Evolutionary conservation across 768 basidiomycete species (phyloP).

Genomic region (Daedaleopsis nitida): DNA sequence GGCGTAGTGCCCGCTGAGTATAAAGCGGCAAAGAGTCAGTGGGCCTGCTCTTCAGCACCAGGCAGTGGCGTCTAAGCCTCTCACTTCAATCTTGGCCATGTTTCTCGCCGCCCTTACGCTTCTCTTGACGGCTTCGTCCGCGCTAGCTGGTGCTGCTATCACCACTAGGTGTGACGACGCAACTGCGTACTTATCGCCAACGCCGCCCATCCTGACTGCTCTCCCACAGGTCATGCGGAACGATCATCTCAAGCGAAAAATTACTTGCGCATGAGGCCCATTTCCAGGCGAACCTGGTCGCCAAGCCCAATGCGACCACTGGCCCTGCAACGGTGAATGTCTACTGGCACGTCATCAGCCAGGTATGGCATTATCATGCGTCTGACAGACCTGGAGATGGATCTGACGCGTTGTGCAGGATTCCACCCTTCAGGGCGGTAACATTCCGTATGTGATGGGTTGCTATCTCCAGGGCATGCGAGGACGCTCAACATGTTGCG

Average conservation of each 20-base stretch:
- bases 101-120: slow-evolving; percentile 23
- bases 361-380: slow-evolving; percentile 7
- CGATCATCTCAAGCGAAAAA: background rate
- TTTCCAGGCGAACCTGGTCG: slow-evolving; percentile 43
- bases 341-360: slow-evolving; percentile 47
- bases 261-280: slow-evolving; percentile 36
- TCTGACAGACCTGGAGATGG: background rate
- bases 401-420: slow-evolving; percentile 24
- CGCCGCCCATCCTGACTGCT: background rate
- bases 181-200: too few relatives aligned
- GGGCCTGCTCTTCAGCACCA: background rate
- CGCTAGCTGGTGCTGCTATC: slow-evolving; percentile 34
- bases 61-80: background rate
- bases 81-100: slow-evolving; percentile 8
- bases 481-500: background rate
- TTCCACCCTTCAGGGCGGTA: slow-evolving; percentile 40
- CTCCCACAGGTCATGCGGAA: background rate
- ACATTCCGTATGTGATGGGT: slow-evolving; percentile 40
- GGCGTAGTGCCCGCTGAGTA: background rate
- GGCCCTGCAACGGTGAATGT: slow-evolving; percentile 34
- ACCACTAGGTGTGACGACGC: slow-evolving; percentile 5
- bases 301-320: slow-evolving; percentile 6
- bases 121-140: slow-evolving; percentile 30
- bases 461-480: background rate
- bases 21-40: background rate